Conservation (phyloP, 495 filamentous ascomycete species). For the Penicillium coffeae region DNA sequence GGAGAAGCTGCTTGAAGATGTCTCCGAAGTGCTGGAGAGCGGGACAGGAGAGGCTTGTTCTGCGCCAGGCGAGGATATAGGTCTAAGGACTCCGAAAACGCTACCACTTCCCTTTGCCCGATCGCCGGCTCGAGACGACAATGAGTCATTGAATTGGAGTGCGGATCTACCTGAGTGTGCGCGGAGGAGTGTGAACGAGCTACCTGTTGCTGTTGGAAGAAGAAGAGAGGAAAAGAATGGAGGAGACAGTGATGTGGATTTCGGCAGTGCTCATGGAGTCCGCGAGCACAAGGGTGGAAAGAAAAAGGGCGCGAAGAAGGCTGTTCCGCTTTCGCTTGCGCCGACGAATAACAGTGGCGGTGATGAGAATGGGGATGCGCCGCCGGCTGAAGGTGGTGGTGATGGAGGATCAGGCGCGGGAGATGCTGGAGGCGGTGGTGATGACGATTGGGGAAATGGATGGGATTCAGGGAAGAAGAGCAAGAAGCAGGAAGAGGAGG, state of each 20-base stretch:
- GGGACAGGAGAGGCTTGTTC: background rate
- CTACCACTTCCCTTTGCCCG: background rate
- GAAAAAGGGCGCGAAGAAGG: constrained; percentile 34
- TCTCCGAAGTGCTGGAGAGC: background rate
- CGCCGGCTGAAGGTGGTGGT: constrained; percentile 32
- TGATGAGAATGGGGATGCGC: constrained; percentile 24
- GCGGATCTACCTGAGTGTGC: constrained; percentile 27
- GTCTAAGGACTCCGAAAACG: background rate
- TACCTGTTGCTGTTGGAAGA: constrained; percentile 4
- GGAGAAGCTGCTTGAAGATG: background rate
- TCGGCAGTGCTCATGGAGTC: constrained; percentile 48
- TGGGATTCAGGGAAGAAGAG: constrained; percentile 43
- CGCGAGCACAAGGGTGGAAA: constrained; percentile 48
- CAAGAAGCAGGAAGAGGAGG: constrained; percentile 37
- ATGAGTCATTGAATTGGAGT: constrained; percentile 44
- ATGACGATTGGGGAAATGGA: constrained; percentile 34
- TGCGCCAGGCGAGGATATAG: background rate
- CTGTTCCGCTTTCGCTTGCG: constrained; percentile 11
- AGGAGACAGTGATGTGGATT: constrained; percentile 43
- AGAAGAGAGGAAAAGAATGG: constrained; percentile 16
- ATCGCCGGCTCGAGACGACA: constrained; percentile 1
- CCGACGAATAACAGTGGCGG: constrained; percentile 20
- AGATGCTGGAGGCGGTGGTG: constrained; percentile 23
- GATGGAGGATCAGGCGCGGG: constrained; percentile 26
- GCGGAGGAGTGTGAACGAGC: constrained; percentile 17